phyloP scores from a whole-genome alignment of 2,329 filamentous ascomycete species.

The Stagonosporopsis cucurbitacearum region DNA sequence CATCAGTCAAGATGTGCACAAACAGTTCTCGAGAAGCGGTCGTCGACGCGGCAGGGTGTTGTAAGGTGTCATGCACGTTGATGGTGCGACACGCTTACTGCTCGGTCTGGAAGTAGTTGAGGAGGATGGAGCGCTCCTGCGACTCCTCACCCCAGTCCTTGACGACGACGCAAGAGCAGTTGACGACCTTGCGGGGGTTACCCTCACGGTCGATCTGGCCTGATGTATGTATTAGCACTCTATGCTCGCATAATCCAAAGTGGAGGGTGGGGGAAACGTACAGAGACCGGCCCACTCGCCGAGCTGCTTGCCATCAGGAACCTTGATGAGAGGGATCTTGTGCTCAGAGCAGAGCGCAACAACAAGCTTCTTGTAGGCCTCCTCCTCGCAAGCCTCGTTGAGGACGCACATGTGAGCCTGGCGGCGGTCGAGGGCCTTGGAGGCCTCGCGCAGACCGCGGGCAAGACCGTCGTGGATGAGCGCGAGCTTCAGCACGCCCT shows the following conservation, averaged over 20 bases:
- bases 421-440: slow-evolving; percentile 97
- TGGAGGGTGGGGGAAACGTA: slow-evolving; percentile 62
- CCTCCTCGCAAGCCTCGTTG: slow-evolving; percentile 99
- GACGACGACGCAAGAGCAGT: slow-evolving; percentile 99
- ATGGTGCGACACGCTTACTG: slow-evolving; percentile 52
- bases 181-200: slow-evolving; percentile 99
- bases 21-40: slow-evolving; percentile 4
- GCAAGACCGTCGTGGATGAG: slow-evolving; percentile 99
- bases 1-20: slow-evolving; percentile 18
- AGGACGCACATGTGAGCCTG: slow-evolving; percentile 99
- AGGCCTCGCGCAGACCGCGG: slow-evolving; percentile 96
- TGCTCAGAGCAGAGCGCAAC: slow-evolving; percentile 98
- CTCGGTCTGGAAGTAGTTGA: slow-evolving; percentile 99
- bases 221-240: slow-evolving; percentile 49
- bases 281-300: slow-evolving; percentile 99
- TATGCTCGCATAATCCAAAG: background rate
- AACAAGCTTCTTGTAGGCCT: slow-evolving; percentile 99
- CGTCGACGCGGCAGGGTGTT: slow-evolving; percentile 5
- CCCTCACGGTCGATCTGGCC: slow-evolving; percentile 99
- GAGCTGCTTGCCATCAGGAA: slow-evolving; percentile 98
- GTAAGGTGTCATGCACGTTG: slow-evolving; percentile 9
- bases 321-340: slow-evolving; percentile 99
- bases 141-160: slow-evolving; percentile 99
- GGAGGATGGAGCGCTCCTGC: slow-evolving; percentile 96
- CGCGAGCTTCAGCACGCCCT: slow-evolving; percentile 97